These are phyloP conservation scores for Nakaseomyces kungkrabaensis DNA, from an alignment of 1,139 yeast genomes.

Conservation along the genomic window DNA sequence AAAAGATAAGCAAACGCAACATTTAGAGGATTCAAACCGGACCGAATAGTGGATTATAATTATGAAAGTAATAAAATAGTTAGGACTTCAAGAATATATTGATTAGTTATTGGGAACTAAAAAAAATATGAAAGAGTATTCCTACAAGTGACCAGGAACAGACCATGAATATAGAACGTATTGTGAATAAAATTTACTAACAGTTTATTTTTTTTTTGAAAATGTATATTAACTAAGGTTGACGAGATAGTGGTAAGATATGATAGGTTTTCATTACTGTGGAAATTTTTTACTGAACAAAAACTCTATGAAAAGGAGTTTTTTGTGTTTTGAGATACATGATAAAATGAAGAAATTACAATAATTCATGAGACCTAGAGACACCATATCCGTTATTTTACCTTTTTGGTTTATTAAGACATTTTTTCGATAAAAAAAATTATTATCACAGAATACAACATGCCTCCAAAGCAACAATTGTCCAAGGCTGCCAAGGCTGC, in stretches of 20 bases:
- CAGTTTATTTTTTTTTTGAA: not conserved
- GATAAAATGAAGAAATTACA: too few relatives aligned
- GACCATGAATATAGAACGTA: not conserved
- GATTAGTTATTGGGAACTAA: not conserved
- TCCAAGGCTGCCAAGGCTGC: slow-evolving; percentile 99
- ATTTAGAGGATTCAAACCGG: too few relatives aligned
- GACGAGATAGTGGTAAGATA: not conserved
- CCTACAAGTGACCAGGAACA: not conserved
- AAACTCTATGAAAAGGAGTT: too few relatives aligned
- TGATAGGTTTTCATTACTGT: not conserved
- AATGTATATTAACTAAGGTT: not conserved
- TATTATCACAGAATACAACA: slow-evolving; percentile 33
- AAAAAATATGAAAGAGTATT: not conserved
- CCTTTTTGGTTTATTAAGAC: not conserved
- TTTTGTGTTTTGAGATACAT: too few relatives aligned
- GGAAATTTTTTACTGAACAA: too few relatives aligned
- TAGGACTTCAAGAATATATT: not conserved
- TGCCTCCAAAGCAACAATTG: slow-evolving; percentile 99
- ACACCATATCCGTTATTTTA: slow-evolving; percentile 3
- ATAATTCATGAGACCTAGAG: too few relatives aligned
- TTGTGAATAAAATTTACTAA: not conserved
- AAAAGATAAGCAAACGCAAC: too few relatives aligned
- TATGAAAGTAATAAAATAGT: not conserved
- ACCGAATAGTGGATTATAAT: too few relatives aligned
- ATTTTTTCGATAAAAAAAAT: too few relatives aligned